Base-by-base conservation (phyloP, 2,329 filamentous ascomycete genomes). In the Ustulina deusta region DNA sequence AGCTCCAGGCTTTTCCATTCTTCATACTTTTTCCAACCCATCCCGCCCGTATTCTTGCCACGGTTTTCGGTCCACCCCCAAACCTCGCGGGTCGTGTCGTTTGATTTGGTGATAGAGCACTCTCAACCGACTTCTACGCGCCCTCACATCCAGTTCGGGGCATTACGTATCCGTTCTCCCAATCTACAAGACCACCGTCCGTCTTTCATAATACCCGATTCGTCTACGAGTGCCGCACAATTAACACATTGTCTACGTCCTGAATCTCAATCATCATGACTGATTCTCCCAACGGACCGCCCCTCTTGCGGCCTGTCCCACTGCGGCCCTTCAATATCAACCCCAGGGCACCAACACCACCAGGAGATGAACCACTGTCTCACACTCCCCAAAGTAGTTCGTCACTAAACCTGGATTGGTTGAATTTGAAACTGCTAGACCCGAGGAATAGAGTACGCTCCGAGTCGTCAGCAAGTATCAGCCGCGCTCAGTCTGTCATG, bases 401-500 rank as follows among this genome's bases (percentile, higher is more conserved):
- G 48, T 62, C 73, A 38, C 67, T 79, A 69, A 74, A 79, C 74
- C 74, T 80, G 57, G 78, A 79, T 62, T 75, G 78, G 72, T 73
- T 81, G 64, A 78, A 80, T 72, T 74, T 77, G 46, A 77, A 77
- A 27, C 68, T 77, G 22, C 74, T 75, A 56, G 69, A 75, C 63
- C 66, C 73, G 20, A 65, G 69, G 51, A 74, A 67, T 61, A 74
- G 67, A 34, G 46, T 56, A 34, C 63, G 66, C 29, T 70, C 68
- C 42, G 73, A 74, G 27, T 79, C 78, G n/a, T 79, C 78, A 34
- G 74, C 74, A 55, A 81, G 86, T 59, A 83, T 89, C 71, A 90
- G 87, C 76, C 89, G 93, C 66, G 92, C 90, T 27, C 89, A 91
- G 71, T 97, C 93, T 10, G 87, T 93, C 65, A 83, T 94, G 76